Evolutionary conservation across 805 yeast genomes (phyloP).

Genomic region (Kazachstania africana): DNA sequence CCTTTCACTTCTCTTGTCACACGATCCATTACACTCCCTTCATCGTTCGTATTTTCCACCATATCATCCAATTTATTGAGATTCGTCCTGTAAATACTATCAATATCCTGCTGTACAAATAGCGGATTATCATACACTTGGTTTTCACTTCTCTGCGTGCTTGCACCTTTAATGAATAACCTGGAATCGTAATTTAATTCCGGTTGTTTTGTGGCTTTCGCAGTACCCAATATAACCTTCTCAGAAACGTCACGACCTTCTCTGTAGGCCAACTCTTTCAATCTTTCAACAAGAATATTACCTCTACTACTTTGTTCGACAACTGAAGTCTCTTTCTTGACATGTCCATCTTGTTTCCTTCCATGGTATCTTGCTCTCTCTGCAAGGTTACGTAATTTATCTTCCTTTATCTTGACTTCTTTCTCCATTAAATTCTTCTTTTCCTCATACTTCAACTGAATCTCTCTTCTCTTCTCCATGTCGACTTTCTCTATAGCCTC

Average conservation of each 20-base stretch:
- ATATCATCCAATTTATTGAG: slow-evolving; percentile 14
- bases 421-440: slow-evolving; percentile 39
- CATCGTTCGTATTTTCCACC: slow-evolving; percentile 10
- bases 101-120: slow-evolving; percentile 42
- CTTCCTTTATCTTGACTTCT: slow-evolving; percentile 39
- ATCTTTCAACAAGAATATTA: slow-evolving; percentile 24
- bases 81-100: slow-evolving; percentile 37
- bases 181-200: slow-evolving; percentile 50
- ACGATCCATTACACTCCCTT: background rate
- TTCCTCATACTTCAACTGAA: slow-evolving; percentile 38
- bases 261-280: slow-evolving; percentile 32
- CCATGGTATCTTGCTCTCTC: slow-evolving; percentile 18
- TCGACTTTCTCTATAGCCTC: slow-evolving; percentile 67
- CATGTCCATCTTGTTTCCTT: background rate
- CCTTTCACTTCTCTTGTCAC: slow-evolving; percentile 4
- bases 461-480: slow-evolving; percentile 43
- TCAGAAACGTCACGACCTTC: slow-evolving; percentile 45
- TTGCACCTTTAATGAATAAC: slow-evolving; percentile 37
- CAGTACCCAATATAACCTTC: slow-evolving; percentile 40
- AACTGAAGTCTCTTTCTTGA: background rate
- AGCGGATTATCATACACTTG: slow-evolving; percentile 50
- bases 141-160: slow-evolving; percentile 29
- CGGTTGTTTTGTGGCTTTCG: slow-evolving; percentile 27
- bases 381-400: slow-evolving; percentile 39
- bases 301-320: background rate